phyloP scores from a whole-genome alignment of 352 stramenopile genomes.

The Globisporangium perplexum region DNA sequence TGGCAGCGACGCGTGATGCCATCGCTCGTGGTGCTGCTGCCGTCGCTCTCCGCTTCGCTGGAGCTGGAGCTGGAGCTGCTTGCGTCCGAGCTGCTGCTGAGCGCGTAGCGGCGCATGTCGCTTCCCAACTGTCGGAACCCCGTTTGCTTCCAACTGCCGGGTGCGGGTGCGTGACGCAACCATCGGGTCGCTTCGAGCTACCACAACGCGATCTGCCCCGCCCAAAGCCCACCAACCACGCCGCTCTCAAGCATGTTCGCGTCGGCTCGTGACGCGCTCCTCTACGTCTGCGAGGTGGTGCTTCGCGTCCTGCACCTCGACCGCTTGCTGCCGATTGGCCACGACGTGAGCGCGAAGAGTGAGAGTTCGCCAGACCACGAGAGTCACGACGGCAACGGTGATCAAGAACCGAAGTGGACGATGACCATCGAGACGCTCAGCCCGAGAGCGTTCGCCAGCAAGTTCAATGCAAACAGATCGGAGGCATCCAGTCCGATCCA shows the following conservation, averaged over 20 bases:
- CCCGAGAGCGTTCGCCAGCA: background rate
- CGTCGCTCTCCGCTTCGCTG: slow-evolving; percentile 1
- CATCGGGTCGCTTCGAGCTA: too few species aligned
- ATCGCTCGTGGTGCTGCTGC: slow-evolving; percentile 7
- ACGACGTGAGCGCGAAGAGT: background rate
- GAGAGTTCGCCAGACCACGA: background rate
- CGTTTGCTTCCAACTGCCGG: too few species aligned
- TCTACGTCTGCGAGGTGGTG: slow-evolving; percentile 10
- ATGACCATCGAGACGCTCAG: slow-evolving; percentile 6
- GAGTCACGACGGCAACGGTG: slow-evolving; percentile 1
- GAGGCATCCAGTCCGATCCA: background rate
- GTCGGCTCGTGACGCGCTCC: slow-evolving; percentile 6
- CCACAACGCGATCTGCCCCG: background rate
- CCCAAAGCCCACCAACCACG: background rate
- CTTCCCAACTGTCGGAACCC: background rate
- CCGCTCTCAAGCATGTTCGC: background rate
- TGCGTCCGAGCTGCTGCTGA: slow-evolving; percentile 16
- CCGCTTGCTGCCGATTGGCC: slow-evolving; percentile 1
- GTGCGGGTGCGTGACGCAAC: too few species aligned
- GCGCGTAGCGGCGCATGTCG: background rate
- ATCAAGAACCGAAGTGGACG: slow-evolving; percentile 10
- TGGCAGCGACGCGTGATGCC: slow-evolving; percentile 17
- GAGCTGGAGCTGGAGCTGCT: slow-evolving; percentile 11
- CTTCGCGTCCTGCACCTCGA: slow-evolving; percentile 19
- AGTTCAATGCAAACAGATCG: background rate